Evolutionary conservation across 2,329 filamentous ascomycete species (phyloP).

Genomic region (Lachnellula cervina): DNA sequence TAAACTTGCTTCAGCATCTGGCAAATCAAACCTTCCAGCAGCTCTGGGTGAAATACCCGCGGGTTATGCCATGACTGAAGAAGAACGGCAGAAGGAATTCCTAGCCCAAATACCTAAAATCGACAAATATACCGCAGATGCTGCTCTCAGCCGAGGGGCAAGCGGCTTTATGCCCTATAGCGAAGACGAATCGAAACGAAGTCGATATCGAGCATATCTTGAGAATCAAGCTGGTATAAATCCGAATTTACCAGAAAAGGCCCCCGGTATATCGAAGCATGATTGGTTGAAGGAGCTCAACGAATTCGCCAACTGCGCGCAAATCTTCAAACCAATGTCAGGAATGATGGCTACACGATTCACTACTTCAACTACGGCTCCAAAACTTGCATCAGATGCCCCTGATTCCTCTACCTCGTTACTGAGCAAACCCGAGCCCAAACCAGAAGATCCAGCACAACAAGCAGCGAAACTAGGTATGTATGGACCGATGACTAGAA

Average conservation of each 20-base stretch:
- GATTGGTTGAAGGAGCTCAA: slow-evolving; percentile 76
- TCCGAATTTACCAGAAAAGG: slow-evolving; percentile 50
- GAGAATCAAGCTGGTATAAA: slow-evolving; percentile 66
- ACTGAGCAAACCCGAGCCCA: slow-evolving; percentile 46
- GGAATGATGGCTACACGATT: slow-evolving; percentile 92
- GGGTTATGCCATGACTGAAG: slow-evolving; percentile 58
- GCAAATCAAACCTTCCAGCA: slow-evolving; percentile 70
- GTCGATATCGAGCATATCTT: slow-evolving; percentile 77
- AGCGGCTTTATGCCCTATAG: slow-evolving; percentile 76
- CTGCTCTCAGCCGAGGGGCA: slow-evolving; percentile 60
- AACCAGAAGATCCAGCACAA: slow-evolving; percentile 70
- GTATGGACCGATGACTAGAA: slow-evolving; percentile 85
- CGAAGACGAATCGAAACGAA: slow-evolving; percentile 72
- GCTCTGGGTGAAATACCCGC: slow-evolving; percentile 70
- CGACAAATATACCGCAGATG: slow-evolving; percentile 61
- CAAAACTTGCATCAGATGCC: slow-evolving; percentile 36
- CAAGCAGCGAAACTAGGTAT: slow-evolving; percentile 85
- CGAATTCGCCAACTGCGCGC: slow-evolving; percentile 66
- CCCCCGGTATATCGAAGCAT: slow-evolving; percentile 47
- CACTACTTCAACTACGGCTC: slow-evolving; percentile 60
- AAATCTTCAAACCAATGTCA: slow-evolving; percentile 87
- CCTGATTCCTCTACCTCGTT: slow-evolving; percentile 35
- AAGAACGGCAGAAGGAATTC: slow-evolving; percentile 55
- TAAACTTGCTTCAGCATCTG: slow-evolving; percentile 69
- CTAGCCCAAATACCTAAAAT: slow-evolving; percentile 57